A percentile compares a stretch with the other conserved stretches of the same genome.
Evolutionary conservation across 805 yeast genomes (phyloP).

Genomic region (Barnettozyma pratensis): DNA sequence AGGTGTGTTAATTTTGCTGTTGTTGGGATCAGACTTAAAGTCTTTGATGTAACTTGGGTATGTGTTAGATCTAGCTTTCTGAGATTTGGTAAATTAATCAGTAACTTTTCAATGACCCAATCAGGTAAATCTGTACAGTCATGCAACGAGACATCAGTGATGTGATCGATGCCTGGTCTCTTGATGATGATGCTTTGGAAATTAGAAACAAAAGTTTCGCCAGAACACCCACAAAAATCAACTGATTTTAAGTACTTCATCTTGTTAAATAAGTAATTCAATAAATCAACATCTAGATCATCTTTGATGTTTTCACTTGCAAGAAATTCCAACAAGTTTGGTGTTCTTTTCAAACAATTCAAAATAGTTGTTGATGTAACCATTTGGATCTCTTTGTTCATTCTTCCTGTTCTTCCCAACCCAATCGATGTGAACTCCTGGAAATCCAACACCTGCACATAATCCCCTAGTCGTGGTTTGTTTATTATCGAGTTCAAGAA

Average conservation of each 20-base stretch:
- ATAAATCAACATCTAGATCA: constrained; percentile 61
- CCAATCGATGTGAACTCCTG: constrained; percentile 88
- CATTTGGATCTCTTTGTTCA: constrained; percentile 90
- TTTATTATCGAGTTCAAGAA: constrained; percentile 52
- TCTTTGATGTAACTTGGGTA: constrained; percentile 67
- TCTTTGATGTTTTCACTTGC: constrained; percentile 83
- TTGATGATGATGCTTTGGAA: constrained; percentile 37
- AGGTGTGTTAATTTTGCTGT: constrained; percentile 66
- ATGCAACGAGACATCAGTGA: constrained; percentile 59
- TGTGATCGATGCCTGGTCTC: constrained; percentile 17
- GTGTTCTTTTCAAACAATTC: constrained; percentile 55
- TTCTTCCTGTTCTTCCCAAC: constrained; percentile 79
- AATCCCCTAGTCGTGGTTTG: constrained; percentile 46
- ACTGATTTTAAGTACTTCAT: constrained; percentile 57
- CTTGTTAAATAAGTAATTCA: constrained; percentile 48
- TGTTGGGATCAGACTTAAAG: constrained; percentile 48
- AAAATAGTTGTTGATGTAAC: constrained; percentile 71
- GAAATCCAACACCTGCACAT: constrained; percentile 76
- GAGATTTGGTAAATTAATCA: constrained; percentile 52
- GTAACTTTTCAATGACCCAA: constrained; percentile 46
- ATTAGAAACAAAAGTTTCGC: constrained; percentile 53
- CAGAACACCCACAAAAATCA: constrained; percentile 88
- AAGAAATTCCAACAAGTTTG: constrained; percentile 70
- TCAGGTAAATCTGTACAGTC: constrained; percentile 78
- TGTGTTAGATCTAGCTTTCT: constrained; percentile 75